These are phyloP conservation scores for Myxozyma neotropica DNA, from an alignment of 805 yeast genomes.

Conservation along the genomic window DNA sequence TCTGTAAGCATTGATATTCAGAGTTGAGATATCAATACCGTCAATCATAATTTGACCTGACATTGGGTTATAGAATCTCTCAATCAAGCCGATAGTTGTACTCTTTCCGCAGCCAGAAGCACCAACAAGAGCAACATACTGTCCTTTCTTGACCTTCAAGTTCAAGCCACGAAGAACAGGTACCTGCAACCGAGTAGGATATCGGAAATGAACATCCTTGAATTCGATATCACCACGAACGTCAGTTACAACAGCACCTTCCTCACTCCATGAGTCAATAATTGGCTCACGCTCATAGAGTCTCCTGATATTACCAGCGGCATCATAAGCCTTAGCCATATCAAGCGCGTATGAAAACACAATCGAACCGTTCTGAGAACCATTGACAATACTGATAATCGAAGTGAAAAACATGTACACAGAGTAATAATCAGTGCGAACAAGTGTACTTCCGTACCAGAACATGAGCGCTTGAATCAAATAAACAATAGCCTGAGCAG, in stretches of 20 bases:
- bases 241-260: conserved; percentile 40
- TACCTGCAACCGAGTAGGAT: conserved; percentile 41
- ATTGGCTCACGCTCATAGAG: conserved; percentile 43
- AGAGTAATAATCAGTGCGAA: conserved; percentile 41
- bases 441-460: conserved; percentile 49
- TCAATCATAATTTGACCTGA: conserved; percentile 27
- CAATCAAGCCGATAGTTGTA: conserved; percentile 54
- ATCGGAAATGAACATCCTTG: conserved; percentile 41
- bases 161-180: conserved; percentile 38
- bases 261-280: conserved; percentile 43
- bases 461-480: conserved; percentile 48
- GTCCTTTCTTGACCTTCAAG: conserved; percentile 62
- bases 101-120: conserved; percentile 63
- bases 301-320: conserved; percentile 43
- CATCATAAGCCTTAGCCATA: conserved; percentile 48
- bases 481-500: conserved; percentile 35
- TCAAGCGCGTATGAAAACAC: conserved; percentile 50
- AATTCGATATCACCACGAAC: conserved; percentile 59
- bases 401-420: conserved; percentile 46
- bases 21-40: conserved; percentile 23
- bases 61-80: conserved; percentile 38
- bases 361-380: conserved; percentile 49
- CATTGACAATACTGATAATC: conserved; percentile 45
- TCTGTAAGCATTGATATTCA: conserved; percentile 55
- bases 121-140: conserved; percentile 90